A percentile compares a stretch with the other conserved stretches of the same genome.
phyloP scores from a whole-genome alignment of 352 stramenopile species.

The Peronospora farinosa region DNA sequence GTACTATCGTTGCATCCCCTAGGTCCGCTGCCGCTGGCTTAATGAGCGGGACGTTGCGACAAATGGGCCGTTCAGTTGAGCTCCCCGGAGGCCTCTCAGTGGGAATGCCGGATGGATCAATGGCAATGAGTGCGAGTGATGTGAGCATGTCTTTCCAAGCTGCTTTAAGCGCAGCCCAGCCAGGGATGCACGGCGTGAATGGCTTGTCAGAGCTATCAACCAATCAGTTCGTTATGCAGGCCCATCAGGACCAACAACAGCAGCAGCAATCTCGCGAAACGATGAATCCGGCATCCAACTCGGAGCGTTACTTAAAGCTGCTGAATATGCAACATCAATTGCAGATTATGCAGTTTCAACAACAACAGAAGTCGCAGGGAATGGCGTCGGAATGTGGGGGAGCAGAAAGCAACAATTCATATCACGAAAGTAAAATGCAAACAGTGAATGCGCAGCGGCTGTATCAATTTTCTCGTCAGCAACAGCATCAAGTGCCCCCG shows the following conservation, averaged over 20 bases:
- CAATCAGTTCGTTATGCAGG: conserved; percentile 33
- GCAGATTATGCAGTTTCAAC: conserved; percentile 81
- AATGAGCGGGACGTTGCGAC: conserved; percentile 28
- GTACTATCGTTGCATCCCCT: conserved; percentile 23
- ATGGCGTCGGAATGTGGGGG: conserved; percentile 29
- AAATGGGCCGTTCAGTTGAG: conserved; percentile 19
- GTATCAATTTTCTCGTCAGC: conserved; percentile 41
- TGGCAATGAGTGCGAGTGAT: conserved; percentile 20
- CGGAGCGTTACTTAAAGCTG: conserved; percentile 77
- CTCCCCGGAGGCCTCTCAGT: conserved; percentile 15
- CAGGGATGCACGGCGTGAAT: conserved; percentile 25
- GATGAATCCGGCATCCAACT: conserved; percentile 39
- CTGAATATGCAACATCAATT: conserved; percentile 84
- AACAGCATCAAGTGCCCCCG: conserved; percentile 24
- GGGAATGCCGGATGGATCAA: conserved; percentile 23
- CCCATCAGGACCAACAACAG: conserved; percentile 33
- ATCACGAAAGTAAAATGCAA: conserved; percentile 48
- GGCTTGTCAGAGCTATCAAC: conserved; percentile 34
- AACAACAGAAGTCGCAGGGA: conserved; percentile 49
- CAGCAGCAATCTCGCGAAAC: conserved; percentile 41
- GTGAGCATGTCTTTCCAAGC: conserved; percentile 31
- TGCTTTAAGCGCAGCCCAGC: conserved; percentile 30
- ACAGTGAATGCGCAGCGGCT: conserved; percentile 34
- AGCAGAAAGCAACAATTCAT: conserved; percentile 32
- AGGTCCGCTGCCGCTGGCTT: conserved; percentile 30